These are phyloP conservation scores for Ophiosphaerella korrae DNA, from an alignment of 2,329 filamentous ascomycete species.

Conservation along the genomic window DNA sequence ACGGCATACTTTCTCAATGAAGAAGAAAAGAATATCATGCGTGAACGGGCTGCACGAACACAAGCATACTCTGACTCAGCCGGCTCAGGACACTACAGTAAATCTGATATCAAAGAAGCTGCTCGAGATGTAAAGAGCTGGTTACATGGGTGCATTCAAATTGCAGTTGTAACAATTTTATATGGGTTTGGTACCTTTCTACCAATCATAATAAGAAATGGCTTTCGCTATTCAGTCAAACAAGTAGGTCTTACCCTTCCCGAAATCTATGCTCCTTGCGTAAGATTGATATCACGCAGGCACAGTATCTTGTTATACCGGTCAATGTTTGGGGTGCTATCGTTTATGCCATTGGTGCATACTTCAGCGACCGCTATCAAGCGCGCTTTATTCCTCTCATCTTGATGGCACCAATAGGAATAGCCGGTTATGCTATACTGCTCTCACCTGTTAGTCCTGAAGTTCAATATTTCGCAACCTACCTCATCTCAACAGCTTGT, in stretches of 20 bases:
- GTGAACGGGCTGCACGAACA: slow-evolving; percentile 31
- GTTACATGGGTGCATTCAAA: slow-evolving; percentile 45
- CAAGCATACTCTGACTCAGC: slow-evolving; percentile 40
- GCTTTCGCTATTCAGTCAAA: slow-evolving; percentile 48
- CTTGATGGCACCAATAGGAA: slow-evolving; percentile 36
- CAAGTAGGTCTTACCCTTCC: slow-evolving; percentile 38
- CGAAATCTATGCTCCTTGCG: neutral
- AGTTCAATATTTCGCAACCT: slow-evolving; percentile 40
- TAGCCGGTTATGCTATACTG: slow-evolving; percentile 39
- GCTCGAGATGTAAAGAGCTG: slow-evolving; percentile 41
- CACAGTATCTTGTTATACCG: slow-evolving; percentile 49
- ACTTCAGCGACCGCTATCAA: slow-evolving; percentile 46
- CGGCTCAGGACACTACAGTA: slow-evolving; percentile 34
- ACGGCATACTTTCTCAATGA: slow-evolving; percentile 42
- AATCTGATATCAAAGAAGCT: slow-evolving; percentile 38
- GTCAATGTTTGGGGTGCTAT: slow-evolving; percentile 51
- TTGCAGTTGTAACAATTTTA: slow-evolving; percentile 48
- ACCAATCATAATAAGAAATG: slow-evolving; percentile 50
- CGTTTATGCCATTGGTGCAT: slow-evolving; percentile 48
- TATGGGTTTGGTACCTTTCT: slow-evolving; percentile 50
- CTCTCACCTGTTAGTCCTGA: slow-evolving; percentile 30
- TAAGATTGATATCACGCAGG: slow-evolving; percentile 9
- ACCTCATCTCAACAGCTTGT: slow-evolving; percentile 40
- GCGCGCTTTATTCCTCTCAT: slow-evolving; percentile 47
- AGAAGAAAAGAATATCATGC: slow-evolving; percentile 38